Conservation (phyloP, 768 basidiomycete genomes). For the Dioszegia aurantiaca region DNA sequence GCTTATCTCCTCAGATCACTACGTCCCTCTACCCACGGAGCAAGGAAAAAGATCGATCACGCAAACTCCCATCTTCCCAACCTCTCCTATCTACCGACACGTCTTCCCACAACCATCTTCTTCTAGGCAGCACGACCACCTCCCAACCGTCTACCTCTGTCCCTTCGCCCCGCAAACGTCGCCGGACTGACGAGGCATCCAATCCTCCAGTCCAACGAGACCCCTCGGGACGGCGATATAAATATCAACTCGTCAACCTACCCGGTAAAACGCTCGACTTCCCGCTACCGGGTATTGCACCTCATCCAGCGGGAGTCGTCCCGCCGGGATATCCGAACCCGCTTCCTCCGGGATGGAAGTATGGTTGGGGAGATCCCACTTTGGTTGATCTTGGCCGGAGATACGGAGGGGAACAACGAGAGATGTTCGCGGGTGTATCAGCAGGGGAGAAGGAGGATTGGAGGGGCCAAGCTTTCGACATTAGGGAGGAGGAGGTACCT, state of each 20-base stretch:
- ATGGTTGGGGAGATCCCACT: constrained; percentile 9
- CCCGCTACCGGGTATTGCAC: constrained; percentile 5
- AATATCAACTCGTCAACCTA: not conserved
- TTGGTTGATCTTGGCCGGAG: constrained; percentile 11
- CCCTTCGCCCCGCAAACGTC: not conserved
- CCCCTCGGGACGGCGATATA: not conserved
- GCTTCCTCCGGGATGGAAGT: constrained; percentile 5
- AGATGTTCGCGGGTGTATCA: not conserved
- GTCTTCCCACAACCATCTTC: constrained; percentile 6
- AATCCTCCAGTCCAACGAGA: not conserved
- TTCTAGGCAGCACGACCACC: not conserved
- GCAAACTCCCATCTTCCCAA: not conserved
- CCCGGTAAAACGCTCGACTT: constrained; percentile 7
- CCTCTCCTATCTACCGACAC: constrained; percentile 2
- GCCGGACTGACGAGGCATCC: not conserved
- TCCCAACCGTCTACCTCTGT: not conserved
- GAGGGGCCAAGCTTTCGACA: no score
- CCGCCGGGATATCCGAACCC: constrained; percentile 11
- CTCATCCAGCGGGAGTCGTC: constrained; percentile 4
- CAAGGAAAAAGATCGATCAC: not conserved
- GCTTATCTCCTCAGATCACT: constrained; percentile 1
- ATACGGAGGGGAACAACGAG: not conserved
- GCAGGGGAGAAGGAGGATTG: not conserved
- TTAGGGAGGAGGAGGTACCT: no score
- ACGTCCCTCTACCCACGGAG: not conserved